Evolutionary conservation across 164 flowering plant species (phyloP), one percentile per base, ranked within the genome.

Genomic region (Tetracentron sinense): DNA sequence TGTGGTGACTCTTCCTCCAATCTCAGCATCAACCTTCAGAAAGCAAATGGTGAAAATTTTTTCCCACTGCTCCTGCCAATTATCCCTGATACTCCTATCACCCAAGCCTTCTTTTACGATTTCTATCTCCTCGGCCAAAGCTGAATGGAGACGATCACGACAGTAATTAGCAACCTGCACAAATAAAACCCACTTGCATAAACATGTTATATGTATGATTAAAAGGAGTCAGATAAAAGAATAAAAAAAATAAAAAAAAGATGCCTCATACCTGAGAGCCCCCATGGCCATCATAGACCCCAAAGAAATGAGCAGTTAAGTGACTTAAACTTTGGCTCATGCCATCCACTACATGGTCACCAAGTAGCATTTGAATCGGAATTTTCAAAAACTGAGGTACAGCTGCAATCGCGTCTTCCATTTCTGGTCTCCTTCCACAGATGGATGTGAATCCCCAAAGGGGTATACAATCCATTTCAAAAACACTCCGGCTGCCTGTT

Each of bases 221-320:
- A 8, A 17, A 48, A 25, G 27, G 6, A 25, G 16, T 10, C 4
- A 23, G 19, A 58, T 17, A 19, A 25, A 4, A 33, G 8, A 8
- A 25, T 14, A 54, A 58, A 17, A 51, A 46, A 33, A 58, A 54
- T 28, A 2, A 30, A 38, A 35, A 8, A 28, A 33, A 33, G 48
- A 4, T 33, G 8, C 38, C 38, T n/a, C n/a, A n/a, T 74, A 86
- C 92, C 92, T 86, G 94, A 58, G 60, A 65, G 42, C 96, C 94
- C 31, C 98, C 98, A 77, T 92, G 98, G 56, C 98, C 98, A 64
- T 92, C 98, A 70, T 87, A 92, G 35, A 92, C 96, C 23, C 95
- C 98, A 59, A 82, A 88, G 64, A 88, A 89, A 33, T 92, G 91
- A 69, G 83, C 81, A 20, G 77, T 78, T 49, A 79, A 63, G 58